Conservation (phyloP, 495 filamentous ascomycete genomes). For the Trichocladium antarcticum region DNA sequence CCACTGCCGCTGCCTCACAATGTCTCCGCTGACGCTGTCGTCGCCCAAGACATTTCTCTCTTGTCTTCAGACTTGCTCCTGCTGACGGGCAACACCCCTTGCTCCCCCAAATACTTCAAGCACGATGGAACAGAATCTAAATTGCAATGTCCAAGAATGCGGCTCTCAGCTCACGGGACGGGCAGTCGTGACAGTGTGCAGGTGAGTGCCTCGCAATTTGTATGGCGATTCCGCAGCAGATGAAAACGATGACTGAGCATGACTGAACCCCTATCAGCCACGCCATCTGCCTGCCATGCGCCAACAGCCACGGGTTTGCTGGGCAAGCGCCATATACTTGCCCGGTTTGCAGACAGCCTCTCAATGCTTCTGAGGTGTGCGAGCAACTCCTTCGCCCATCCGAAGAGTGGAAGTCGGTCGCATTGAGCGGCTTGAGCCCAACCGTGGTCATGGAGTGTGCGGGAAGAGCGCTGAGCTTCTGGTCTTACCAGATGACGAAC, state of each 20-base stretch:
- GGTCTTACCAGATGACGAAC: constrained; percentile 83
- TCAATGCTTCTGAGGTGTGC: constrained; percentile 61
- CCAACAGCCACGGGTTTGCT: constrained; percentile 54
- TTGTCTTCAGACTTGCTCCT: neutral
- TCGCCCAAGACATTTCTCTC: too few relatives aligned
- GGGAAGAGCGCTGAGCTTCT: constrained; percentile 72
- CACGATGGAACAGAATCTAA: constrained; percentile 58
- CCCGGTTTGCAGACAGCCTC: constrained; percentile 66
- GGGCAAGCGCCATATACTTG: constrained; percentile 49
- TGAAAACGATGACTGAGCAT: neutral
- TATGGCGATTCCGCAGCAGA: neutral
- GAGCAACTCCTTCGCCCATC: constrained; percentile 63
- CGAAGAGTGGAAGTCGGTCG: constrained; percentile 89
- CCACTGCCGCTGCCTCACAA: too few relatives aligned
- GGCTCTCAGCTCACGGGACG: constrained; percentile 57
- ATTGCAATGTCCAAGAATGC: constrained; percentile 78
- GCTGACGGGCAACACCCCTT: neutral
- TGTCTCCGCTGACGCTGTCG: too few relatives aligned
- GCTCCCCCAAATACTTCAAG: neutral
- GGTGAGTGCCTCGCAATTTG: constrained; percentile 35
- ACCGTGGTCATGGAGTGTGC: constrained; percentile 85
- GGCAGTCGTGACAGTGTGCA: constrained; percentile 87
- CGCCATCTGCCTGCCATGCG: constrained; percentile 74
- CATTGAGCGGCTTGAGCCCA: constrained; percentile 75
- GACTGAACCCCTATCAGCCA: constrained; percentile 45